Percentiles rank a stretch among this genome's conserved stretches.
Conservation (phyloP, 305 asterid species). For the Solanum hybrid region DNA sequence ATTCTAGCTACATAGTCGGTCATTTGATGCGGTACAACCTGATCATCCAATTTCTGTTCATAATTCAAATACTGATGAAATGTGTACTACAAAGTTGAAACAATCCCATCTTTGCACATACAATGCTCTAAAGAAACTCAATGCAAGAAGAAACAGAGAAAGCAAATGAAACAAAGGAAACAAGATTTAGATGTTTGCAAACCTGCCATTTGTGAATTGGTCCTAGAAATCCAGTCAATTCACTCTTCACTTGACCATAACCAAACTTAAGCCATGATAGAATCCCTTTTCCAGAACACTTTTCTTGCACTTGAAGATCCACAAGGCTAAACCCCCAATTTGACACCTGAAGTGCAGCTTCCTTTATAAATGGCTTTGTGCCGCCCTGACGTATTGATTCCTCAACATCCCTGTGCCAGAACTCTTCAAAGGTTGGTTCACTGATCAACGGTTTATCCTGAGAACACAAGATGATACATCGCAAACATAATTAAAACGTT, state of each 20-base stretch:
- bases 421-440: constrained; percentile 40
- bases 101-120: background rate
- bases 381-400: no score
- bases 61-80: background rate
- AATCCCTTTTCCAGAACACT: constrained; percentile 43
- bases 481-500: background rate
- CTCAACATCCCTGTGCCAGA: constrained; percentile 34
- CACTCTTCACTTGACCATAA: constrained; percentile 47
- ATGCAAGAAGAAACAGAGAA: background rate
- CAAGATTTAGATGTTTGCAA: background rate
- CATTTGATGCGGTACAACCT: constrained; percentile 59
- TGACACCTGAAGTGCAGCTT: constrained; percentile 71
- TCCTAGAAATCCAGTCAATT: constrained; percentile 68
- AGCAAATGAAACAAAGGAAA: background rate
- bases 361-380: constrained; percentile 54
- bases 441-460: constrained; percentile 46
- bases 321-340: constrained; percentile 69
- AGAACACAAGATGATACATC: background rate
- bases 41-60: constrained; percentile 66
- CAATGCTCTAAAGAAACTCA: background rate
- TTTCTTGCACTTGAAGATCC: constrained; percentile 68
- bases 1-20: constrained; percentile 23
- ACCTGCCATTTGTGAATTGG: constrained; percentile 94
- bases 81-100: background rate
- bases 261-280: constrained; percentile 62